Conservation (phyloP, 768 basidiomycete genomes). For the Mycena latifolia region DNA sequence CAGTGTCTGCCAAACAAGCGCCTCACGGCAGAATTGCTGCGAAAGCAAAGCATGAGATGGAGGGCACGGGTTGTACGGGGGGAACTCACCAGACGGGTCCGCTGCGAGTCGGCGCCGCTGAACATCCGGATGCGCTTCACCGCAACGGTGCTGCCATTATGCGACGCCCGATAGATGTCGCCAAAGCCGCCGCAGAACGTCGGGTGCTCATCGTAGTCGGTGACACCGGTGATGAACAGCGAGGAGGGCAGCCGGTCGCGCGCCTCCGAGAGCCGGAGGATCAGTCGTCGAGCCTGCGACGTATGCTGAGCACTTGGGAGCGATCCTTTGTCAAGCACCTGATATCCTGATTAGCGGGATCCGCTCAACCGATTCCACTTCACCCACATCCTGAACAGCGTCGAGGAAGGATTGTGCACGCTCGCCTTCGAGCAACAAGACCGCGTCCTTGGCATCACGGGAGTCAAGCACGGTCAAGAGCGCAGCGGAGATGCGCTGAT, state of each 20-base stretch:
- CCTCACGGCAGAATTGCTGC: constrained; percentile 17
- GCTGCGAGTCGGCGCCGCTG: neutral
- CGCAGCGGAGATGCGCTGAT: constrained; percentile 6
- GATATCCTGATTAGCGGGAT: neutral
- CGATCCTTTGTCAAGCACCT: constrained; percentile 16
- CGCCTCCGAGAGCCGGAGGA: constrained; percentile 10
- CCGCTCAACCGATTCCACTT: neutral
- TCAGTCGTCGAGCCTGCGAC: constrained; percentile 8
- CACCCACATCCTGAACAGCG: constrained; percentile 7
- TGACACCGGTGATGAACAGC: constrained; percentile 17
- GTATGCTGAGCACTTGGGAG: constrained; percentile 1
- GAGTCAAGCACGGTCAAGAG: constrained; percentile 10
- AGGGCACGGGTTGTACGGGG: neutral
- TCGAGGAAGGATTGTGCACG: constrained; percentile 12
- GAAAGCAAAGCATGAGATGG: neutral
- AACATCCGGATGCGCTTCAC: constrained; percentile 14
- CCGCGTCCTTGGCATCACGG: constrained; percentile 1
- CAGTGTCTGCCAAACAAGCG: constrained; percentile 15
- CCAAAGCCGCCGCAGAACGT: constrained; percentile 12
- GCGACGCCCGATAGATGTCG: constrained; percentile 11
- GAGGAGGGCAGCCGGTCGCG: constrained; percentile 1
- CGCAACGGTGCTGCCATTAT: neutral
- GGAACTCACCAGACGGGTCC: neutral
- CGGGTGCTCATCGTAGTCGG: too few relatives aligned
- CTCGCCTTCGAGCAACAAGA: neutral